A percentile compares a stretch with the other conserved stretches of the same genome.
Conservation (phyloP, 306 rosid species). For the Hippophae tibetana region DNA sequence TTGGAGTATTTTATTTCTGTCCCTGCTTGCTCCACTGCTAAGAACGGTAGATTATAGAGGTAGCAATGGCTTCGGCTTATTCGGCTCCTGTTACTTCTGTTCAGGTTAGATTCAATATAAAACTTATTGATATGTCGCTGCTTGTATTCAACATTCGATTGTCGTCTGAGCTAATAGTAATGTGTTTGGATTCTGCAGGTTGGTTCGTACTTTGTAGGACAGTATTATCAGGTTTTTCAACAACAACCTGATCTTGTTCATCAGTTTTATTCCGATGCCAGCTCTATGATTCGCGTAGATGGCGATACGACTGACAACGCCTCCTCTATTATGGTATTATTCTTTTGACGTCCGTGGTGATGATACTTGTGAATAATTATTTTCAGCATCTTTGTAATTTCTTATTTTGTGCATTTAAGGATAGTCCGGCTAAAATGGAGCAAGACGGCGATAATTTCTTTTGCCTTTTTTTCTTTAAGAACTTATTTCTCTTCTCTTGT, state of each 20-base stretch:
- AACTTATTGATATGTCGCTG: neutral
- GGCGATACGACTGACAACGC: constrained; percentile 54
- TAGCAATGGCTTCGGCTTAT: constrained; percentile 52
- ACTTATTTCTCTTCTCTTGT: neutral
- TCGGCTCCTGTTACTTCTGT: constrained; percentile 49
- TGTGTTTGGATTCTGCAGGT: constrained; percentile 37
- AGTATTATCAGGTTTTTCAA: constrained; percentile 74
- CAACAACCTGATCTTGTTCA: constrained; percentile 66
- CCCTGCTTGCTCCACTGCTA: constrained; percentile 26
- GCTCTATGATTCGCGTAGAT: constrained; percentile 58
- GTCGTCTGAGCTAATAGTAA: neutral
- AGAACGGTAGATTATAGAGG: constrained; percentile 1
- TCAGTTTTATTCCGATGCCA: constrained; percentile 69
- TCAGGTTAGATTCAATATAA: constrained; percentile 39
- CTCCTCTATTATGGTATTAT: constrained; percentile 40
- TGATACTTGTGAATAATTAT: too few species aligned
- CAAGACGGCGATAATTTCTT: neutral
- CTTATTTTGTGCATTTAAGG: neutral
- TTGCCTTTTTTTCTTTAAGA: neutral
- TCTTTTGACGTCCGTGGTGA: neutral
- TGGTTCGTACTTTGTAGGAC: constrained; percentile 84
- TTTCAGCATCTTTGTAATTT: neutral
- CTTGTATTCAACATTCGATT: neutral
- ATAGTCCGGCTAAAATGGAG: neutral
- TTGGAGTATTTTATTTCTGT: constrained; percentile 1